A percentile compares a stretch with the other conserved stretches of the same genome.
phyloP scores from a whole-genome alignment of 768 basidiomycete species.

The Podaxis pistillaris region DNA sequence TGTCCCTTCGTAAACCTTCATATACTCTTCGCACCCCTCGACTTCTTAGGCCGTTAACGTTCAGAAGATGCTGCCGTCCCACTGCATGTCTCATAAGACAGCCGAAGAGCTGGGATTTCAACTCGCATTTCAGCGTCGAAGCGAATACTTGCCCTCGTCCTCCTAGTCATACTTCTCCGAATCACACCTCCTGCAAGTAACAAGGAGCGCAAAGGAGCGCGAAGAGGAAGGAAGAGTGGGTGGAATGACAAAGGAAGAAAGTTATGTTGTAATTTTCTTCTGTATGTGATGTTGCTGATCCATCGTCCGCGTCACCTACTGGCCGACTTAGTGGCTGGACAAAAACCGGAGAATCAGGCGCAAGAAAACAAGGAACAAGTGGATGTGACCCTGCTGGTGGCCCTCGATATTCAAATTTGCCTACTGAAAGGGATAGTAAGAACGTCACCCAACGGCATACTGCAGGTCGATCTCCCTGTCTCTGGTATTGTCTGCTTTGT shows the following conservation, averaged over 20 bases:
- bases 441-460: not conserved
- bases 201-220: not conserved
- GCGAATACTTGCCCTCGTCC: not conserved
- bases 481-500: not conserved
- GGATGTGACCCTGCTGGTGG: too few species aligned
- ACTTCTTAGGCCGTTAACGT: not conserved
- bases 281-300: not conserved
- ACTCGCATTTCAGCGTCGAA: not conserved
- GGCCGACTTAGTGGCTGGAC: not conserved
- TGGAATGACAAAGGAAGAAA: not conserved
- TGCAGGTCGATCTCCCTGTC: not conserved
- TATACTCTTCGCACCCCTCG: not conserved
- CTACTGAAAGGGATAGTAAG: not conserved
- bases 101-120: not conserved
- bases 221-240: too few species aligned
- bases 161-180: not conserved
- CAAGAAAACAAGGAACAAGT: too few species aligned
- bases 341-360: not conserved
- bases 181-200: not conserved
- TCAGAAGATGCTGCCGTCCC: too few species aligned
- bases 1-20: too few species aligned
- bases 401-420: not conserved
- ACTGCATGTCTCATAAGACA: not conserved
- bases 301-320: not conserved
- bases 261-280: not conserved